phyloP scores from a whole-genome alignment of 2,329 filamentous ascomycete genomes.

The Paecilomyces fulvus region DNA sequence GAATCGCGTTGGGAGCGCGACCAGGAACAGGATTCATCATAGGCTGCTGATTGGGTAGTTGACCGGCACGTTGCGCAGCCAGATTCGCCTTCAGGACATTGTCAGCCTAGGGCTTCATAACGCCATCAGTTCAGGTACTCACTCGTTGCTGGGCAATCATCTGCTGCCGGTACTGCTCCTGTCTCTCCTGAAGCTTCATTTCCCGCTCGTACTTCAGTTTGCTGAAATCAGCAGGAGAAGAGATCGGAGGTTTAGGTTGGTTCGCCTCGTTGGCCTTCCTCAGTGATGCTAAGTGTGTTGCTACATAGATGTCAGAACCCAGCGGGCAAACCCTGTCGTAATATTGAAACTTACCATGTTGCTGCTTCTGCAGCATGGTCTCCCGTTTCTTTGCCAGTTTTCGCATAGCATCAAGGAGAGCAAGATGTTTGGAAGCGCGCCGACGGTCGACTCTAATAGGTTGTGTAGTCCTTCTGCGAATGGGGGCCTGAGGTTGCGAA shows the following conservation, averaged over 20 bases:
- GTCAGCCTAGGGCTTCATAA: conserved; percentile 7
- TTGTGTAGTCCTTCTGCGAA: conserved; percentile 61
- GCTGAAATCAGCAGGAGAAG: conserved; percentile 87
- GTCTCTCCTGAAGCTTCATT: conserved; percentile 51
- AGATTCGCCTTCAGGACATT: conserved; percentile 27
- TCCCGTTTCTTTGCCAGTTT: conserved; percentile 94
- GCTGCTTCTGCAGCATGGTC: conserved; percentile 74
- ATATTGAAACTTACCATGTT: conserved; percentile 50
- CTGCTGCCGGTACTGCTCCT: conserved; percentile 55
- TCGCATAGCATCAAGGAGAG: conserved; percentile 86
- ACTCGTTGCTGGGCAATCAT: conserved; percentile 49
- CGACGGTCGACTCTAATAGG: conserved; percentile 80
- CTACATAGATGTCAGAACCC: conserved; percentile 22
- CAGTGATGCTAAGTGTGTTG: conserved; percentile 64
- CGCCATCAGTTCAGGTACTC: conserved; percentile 11
- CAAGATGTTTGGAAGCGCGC: conserved; percentile 76
- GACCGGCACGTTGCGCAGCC: conserved; percentile 35
- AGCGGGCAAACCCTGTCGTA: background rate
- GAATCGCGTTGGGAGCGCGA: conserved; percentile 34
- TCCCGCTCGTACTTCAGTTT: conserved; percentile 82
- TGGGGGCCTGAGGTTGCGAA: conserved; percentile 45
- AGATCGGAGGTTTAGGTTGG: conserved; percentile 49
- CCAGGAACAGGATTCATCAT: conserved; percentile 23
- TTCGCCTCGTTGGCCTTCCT: conserved; percentile 69
- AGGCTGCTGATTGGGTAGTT: conserved; percentile 33